Base-by-base conservation (phyloP, 371 early-diverging fungal genomes). In the Mucor lusitanicus region DNA sequence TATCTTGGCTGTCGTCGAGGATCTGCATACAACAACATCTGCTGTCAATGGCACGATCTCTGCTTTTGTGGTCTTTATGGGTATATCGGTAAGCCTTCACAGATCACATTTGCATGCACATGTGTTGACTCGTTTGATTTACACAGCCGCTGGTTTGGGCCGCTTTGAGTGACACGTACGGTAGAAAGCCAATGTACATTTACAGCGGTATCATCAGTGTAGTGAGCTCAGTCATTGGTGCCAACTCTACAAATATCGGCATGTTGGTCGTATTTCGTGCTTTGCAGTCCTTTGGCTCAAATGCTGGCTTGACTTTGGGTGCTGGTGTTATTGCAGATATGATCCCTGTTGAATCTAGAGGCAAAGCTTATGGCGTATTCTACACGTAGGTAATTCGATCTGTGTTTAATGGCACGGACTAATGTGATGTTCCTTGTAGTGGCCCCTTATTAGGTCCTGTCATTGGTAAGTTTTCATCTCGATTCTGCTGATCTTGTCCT, bases 231-330 rank as follows among this genome's bases (percentile, higher is more conserved):
- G 57, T 93, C 13, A 84, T 88, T 1, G 86, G 88, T 50, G 89
- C 87, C 6, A 61, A 85, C 9, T 79, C 91, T 2, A 74, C 64
- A 0, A 84, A 67, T 25, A 79, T 89, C 23, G 73, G 74, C 1
- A 66, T 86, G 59, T 73, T 93, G 15, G 80, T 89, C 28, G 73
- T 79, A 2, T 88, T 90, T 48, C 89, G 93, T 0, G 74, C 85
- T 7, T 61, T 93, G 21, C 93, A 93, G 71, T 76, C 90, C 8
- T 76, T 80, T 53, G 92, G 91, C 1, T 69, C 88, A 0, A 87
- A 87, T 32, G 89, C 90, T 11, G 88, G 86, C 21, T 75, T 85
- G 42, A 78, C 87, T 9, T 75, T 91, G 53, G 74, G 74, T n/a
- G 74, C 74, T 33, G 76, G 75, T 60, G 79, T 78, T 13, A 78